Base-by-base conservation (phyloP, 2,329 filamentous ascomycete genomes). In the Macrophomina tecta region DNA sequence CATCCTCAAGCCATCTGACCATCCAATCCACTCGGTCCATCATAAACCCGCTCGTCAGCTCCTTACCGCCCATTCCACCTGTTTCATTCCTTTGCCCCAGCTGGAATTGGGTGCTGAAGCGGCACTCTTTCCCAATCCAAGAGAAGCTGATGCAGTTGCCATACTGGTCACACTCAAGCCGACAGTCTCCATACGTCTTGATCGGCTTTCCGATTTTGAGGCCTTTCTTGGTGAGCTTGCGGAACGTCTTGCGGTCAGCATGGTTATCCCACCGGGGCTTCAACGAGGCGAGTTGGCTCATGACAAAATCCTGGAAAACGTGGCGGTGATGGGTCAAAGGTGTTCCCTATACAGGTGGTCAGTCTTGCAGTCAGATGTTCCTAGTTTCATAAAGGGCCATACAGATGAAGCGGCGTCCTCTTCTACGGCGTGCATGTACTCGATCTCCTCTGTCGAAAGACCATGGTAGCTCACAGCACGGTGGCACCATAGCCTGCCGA, bases 401-500 rank as follows among this genome's bases (percentile, higher is more conserved):
- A 72, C 72, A 49, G 64, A 67, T 46, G 71, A 73, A 68, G 74
- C 76, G 77, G 78, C 80, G 23, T 76, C 72, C 60, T 78, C 78
- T 69, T 86, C 82, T 38, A 85, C 83, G 7, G 77, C 76, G 74
- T 79, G 82, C 46, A 86, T 76, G 3, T 76, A 73, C 52, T 79
- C 73, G 14, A 82, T 79, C 7, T 85, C 80, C 1, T 72, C 69
- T 0, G 81, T 72, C 0, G 77, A 74, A 5, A 86, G 75, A 69
- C 85, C 83, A 66, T 86, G 84, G 70, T 84, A 84, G 1, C 82
- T 78, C 3, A 82, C 78, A 5, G 81, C 81, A 36, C 82, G 80
- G 70, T 80, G 85, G 70, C 83, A 85, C 83, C 83, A 85, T 1
- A 81, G 81, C 18, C 75, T 73, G 23, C 40, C 28, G 64, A 55